Evolutionary conservation across 2,329 filamentous ascomycete species (phyloP).

Genomic region (Coniochaeta sp.): DNA sequence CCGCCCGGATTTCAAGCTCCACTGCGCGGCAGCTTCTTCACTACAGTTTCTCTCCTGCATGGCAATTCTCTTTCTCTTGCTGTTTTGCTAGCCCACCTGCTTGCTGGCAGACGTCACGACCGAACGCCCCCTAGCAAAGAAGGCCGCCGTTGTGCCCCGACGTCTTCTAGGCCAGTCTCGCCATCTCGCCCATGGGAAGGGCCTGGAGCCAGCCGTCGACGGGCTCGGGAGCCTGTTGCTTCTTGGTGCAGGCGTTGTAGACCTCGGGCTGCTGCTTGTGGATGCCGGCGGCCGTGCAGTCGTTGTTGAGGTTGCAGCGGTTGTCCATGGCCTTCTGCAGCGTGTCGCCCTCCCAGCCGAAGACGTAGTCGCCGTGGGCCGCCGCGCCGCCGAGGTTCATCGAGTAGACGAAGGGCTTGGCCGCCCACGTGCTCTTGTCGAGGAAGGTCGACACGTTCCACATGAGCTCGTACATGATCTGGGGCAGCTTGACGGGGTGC

Average conservation of each 20-base stretch:
- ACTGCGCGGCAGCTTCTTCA: not conserved
- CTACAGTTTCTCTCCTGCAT: not conserved
- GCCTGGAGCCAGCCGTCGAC: slow-evolving; percentile 37
- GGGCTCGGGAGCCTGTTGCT: slow-evolving; percentile 37
- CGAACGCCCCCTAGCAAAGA: not conserved
- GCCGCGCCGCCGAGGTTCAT: slow-evolving; percentile 38
- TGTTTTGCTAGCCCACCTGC: not conserved
- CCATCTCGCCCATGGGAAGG: slow-evolving; percentile 23
- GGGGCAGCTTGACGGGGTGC: slow-evolving; percentile 37
- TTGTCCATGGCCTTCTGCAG: slow-evolving; percentile 41
- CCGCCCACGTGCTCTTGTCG: slow-evolving; percentile 34
- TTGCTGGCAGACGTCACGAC: not conserved
- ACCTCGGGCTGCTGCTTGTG: slow-evolving; percentile 33
- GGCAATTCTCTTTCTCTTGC: not conserved
- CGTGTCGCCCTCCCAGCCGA: slow-evolving; percentile 40
- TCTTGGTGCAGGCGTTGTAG: slow-evolving; percentile 37
- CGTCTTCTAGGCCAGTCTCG: slow-evolving; percentile 3
- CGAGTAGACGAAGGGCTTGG: slow-evolving; percentile 34
- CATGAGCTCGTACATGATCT: slow-evolving; percentile 41
- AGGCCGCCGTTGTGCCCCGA: not conserved
- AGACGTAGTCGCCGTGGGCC: slow-evolving; percentile 43
- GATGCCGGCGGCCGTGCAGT: slow-evolving; percentile 34
- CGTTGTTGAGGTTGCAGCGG: slow-evolving; percentile 36
- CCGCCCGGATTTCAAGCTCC: not conserved
- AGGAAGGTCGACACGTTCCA: slow-evolving; percentile 35